These are phyloP conservation scores for Backusella psychrophila DNA, from an alignment of 192 early-diverging fungal genomes.

Conservation along the genomic window DNA sequence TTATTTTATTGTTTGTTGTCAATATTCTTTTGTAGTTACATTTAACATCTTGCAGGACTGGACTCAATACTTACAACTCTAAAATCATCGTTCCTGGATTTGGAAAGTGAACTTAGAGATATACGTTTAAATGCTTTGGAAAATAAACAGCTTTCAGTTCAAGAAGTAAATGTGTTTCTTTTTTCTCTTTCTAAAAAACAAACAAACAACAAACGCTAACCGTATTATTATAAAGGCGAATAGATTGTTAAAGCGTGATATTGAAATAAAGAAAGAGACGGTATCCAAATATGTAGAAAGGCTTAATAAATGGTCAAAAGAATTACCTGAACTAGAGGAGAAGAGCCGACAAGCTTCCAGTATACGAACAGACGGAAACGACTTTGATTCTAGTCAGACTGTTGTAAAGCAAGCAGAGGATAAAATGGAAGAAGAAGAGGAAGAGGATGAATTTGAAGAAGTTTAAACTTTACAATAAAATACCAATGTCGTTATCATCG, in stretches of 20 bases:
- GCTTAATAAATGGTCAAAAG: not conserved
- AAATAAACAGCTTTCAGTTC: not conserved
- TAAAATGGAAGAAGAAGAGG: not conserved
- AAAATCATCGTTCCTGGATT: not conserved
- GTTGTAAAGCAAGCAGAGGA: not conserved
- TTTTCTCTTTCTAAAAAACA: not conserved
- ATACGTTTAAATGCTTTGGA: not conserved
- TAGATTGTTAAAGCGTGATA: not conserved
- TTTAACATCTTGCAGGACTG: not conserved
- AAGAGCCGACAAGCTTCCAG: constrained; percentile 1
- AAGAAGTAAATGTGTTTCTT: not conserved
- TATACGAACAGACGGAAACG: not conserved
- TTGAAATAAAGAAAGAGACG: not conserved
- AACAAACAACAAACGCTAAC: not conserved
- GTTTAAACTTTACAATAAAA: not conserved
- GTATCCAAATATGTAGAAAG: not conserved
- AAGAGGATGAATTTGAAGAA: not conserved
- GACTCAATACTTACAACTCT: constrained; percentile 3
- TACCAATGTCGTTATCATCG: not conserved
- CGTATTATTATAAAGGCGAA: not conserved
- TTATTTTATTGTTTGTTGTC: not conserved
- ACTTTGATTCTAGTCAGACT: not conserved
- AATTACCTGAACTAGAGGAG: not conserved
- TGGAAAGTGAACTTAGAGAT: not conserved
- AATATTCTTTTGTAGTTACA: not conserved